Base-by-base conservation (phyloP, 2,329 filamentous ascomycete species). In the Amauroascus verrucosus region DNA sequence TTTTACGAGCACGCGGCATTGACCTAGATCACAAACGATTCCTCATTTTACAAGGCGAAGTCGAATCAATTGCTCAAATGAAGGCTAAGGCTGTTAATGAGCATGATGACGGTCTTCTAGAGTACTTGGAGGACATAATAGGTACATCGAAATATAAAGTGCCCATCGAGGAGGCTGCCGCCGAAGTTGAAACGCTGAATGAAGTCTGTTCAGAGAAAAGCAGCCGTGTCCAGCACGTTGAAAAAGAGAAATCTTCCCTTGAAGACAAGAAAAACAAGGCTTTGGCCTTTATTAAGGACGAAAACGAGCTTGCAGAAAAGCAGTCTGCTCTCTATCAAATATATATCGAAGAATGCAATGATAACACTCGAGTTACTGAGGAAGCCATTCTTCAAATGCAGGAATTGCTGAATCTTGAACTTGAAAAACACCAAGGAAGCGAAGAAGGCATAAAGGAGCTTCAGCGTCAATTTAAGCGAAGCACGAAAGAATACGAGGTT, bases 1-100 rank as follows among this genome's bases (percentile, higher is more conserved):
- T 98, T 13, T 79, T 98, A 7, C 85, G 85, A 54, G 88, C 89
- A 20, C 83, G 87, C 22, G 94, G 93, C 1, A 87, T 98, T 14
- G 93, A 98, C 72, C 77, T 98, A 20, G 93, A 98, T 64, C 93
- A 98, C 73, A 98, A 98, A 72, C 87, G 93, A 56, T 98, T 98
- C 72, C 74, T 98, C 51, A 98, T 98, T 64, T 75, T 98, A 9
- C 93, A 98, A 69, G 93, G 93, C 64, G 93, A 98, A 68, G 93
- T 98, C 55, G 93, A 98, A 69, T 96, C 91, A 0, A 98, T 98
- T 65, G 91, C 93, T 6, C 93, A 97, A 70, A 98, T 98, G 93
- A 98, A 98, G 71, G 79, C 94, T 16, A 98, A 98, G 69, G 93
- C 94, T 3, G 84, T 80, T 40, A 91, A 88, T 62, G 93, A 98